phyloP scores from a whole-genome alignment of 495 filamentous ascomycete species.

The Penicillium diatomitis region DNA sequence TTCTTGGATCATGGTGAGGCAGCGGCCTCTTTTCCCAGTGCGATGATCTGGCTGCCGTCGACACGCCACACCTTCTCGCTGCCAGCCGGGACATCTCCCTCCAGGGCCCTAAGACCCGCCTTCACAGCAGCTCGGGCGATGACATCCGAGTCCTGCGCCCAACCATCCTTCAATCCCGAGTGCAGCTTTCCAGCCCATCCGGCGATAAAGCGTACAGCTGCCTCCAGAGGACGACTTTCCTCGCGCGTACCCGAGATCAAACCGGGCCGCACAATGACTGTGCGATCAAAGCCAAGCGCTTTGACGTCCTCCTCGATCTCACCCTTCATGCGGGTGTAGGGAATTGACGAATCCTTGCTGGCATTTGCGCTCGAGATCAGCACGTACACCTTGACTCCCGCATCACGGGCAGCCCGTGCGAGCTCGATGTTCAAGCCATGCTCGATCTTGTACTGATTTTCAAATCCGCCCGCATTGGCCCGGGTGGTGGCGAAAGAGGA shows the following conservation, averaged over 20 bases:
- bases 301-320: slow-evolving; percentile 72
- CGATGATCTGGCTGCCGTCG: slow-evolving; percentile 29
- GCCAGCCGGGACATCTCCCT: slow-evolving; percentile 35
- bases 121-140: slow-evolving; percentile 66
- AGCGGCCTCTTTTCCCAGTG: slow-evolving; percentile 18
- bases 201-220: slow-evolving; percentile 39
- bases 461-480: slow-evolving; percentile 54
- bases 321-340: slow-evolving; percentile 67
- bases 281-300: slow-evolving; percentile 60
- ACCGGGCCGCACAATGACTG: slow-evolving; percentile 66
- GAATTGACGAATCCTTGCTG: slow-evolving; percentile 33
- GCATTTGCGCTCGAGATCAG: slow-evolving; percentile 53
- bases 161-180: slow-evolving; percentile 47
- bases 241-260: slow-evolving; percentile 63
- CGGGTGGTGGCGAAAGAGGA: slow-evolving; percentile 62
- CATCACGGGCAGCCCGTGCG: slow-evolving; percentile 53
- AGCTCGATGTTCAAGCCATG: slow-evolving; percentile 64
- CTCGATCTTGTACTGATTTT: slow-evolving; percentile 69
- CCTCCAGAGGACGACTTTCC: slow-evolving; percentile 43
- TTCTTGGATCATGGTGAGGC: background rate
- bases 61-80: slow-evolving; percentile 38
- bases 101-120: slow-evolving; percentile 36
- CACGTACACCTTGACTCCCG: slow-evolving; percentile 57
- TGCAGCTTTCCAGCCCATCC: slow-evolving; percentile 44
- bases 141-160: slow-evolving; percentile 66